Evolutionary conservation across 495 filamentous ascomycete genomes (phyloP).

Genomic region (Aspergillus leporis): DNA sequence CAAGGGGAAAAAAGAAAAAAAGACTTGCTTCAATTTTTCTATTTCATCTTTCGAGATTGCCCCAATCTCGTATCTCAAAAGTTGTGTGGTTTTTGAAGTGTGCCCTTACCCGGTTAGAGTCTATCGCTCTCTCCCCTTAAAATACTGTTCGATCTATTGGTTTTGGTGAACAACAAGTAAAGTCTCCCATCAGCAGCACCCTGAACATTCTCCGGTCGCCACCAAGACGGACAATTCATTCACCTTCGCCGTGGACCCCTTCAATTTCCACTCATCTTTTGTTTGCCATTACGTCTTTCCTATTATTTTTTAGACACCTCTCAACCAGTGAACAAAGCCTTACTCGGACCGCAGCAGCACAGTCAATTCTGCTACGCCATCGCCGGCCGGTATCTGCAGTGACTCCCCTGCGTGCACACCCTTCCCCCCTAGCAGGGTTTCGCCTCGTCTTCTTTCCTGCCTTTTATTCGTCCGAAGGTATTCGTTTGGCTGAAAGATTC

Average conservation of each 20-base stretch:
- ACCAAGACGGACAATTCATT: constrained; percentile 11
- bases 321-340: background rate
- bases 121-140: constrained; percentile 31
- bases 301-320: background rate
- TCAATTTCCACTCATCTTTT: constrained; percentile 8
- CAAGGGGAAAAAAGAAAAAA: constrained; percentile 9
- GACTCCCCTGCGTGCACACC: constrained; percentile 9
- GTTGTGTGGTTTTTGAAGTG: constrained; percentile 24
- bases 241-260: background rate
- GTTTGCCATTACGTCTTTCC: constrained; percentile 12
- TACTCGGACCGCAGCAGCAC: constrained; percentile 12
- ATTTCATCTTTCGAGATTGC: constrained; percentile 1
- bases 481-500: constrained; percentile 9
- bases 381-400: constrained; percentile 28
- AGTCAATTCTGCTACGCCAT: constrained; percentile 27
- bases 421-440: constrained; percentile 10
- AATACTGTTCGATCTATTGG: constrained; percentile 18
- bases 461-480: constrained; percentile 6
- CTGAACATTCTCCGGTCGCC: constrained; percentile 13
- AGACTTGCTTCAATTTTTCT: background rate
- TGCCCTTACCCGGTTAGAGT: constrained; percentile 26
- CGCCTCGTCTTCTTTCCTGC: constrained; percentile 9
- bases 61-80: background rate
- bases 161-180: constrained; percentile 19
- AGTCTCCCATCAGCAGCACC: constrained; percentile 13